Base-by-base conservation (phyloP, 106 monocot species). In the Platanthera zijinensis region DNA sequence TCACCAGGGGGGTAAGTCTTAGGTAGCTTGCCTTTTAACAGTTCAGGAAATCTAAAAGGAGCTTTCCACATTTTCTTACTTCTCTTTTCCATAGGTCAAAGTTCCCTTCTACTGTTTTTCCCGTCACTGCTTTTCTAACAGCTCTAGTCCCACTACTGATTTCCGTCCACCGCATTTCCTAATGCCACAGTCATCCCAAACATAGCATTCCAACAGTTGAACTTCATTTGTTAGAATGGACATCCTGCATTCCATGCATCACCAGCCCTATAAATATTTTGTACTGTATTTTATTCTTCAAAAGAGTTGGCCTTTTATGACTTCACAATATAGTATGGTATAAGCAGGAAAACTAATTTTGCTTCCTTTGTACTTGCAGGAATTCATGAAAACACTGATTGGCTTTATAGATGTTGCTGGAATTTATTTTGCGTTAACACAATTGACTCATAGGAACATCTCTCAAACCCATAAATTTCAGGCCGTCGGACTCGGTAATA, bases 391-490 rank as follows among this genome's bases (percentile, higher is more conserved):
- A 84, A 85, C 87, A 7, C 63, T 93, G 19, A 96, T 96, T 83
- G 90, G 90, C 15, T 87, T 93, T 69, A 75, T 93, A 78, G 96
- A 96, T 82, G 87, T 96, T 78, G 96, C 93, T 79, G 96, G 96
- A 2, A 85, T 96, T 76, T 96, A 96, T 87, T 93, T 96, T 78
- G 93, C 90, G 59, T 84, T 96, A 78, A 96, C 96, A 52, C 93
- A 96, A 77, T 87, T 96, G 84, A 93, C 90, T 74, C 96, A 96
- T 73, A 82, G 96, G 77, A 96, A 96, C 75, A 96, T 96, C 78
- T 96, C 96, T 69, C 93, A 96, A 74, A 93, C 90, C 77, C 96
- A 96, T 50, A 96, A 96, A 80, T 96, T 96, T 75, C 96, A 96
- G 77, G 93, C 96, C 69, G 96, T 96, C 80, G 96, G 96, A 77